A percentile compares a stretch with the other conserved stretches of the same genome.
Evolutionary conservation across 1,139 yeast species (phyloP).

Genomic region (Wickerhamomyces sp.): DNA sequence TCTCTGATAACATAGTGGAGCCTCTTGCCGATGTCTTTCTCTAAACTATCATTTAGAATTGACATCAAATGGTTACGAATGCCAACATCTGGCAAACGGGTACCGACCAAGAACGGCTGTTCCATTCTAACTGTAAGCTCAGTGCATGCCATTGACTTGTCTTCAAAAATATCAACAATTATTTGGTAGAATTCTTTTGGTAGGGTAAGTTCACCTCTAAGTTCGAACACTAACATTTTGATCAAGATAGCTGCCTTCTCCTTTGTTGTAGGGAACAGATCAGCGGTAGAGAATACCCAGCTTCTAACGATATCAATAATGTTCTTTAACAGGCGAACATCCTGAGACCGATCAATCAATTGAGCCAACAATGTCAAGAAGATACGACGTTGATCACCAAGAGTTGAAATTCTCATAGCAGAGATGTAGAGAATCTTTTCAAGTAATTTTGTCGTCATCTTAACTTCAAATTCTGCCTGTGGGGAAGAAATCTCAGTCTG

Average conservation of each 20-base stretch:
- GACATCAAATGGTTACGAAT: conserved; percentile 78
- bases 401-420: conserved; percentile 70
- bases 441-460: conserved; percentile 68
- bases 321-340: conserved; percentile 66
- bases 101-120: conserved; percentile 93
- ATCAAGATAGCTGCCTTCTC: conserved; percentile 93
- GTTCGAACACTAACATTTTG: conserved; percentile 91
- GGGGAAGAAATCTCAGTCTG: conserved; percentile 35
- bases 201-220: conserved; percentile 77
- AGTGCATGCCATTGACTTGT: conserved; percentile 71
- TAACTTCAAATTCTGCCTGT: conserved; percentile 61
- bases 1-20: conserved; percentile 81
- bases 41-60: conserved; percentile 76
- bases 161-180: conserved; percentile 83
- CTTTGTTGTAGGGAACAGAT: conserved; percentile 88
- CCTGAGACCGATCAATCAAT: conserved; percentile 82
- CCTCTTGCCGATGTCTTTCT: conserved; percentile 72
- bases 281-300: conserved; percentile 86
- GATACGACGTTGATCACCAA: conserved; percentile 91
- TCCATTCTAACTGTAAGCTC: conserved; percentile 95
- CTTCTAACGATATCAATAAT: conserved; percentile 74
- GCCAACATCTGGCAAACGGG: conserved; percentile 71
- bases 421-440: conserved; percentile 75
- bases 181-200: conserved; percentile 81
- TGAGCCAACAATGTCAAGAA: conserved; percentile 85